These are phyloP conservation scores for Arabidopsis arenosa DNA, from an alignment of 345 rosid species.

Conservation along the genomic window DNA sequence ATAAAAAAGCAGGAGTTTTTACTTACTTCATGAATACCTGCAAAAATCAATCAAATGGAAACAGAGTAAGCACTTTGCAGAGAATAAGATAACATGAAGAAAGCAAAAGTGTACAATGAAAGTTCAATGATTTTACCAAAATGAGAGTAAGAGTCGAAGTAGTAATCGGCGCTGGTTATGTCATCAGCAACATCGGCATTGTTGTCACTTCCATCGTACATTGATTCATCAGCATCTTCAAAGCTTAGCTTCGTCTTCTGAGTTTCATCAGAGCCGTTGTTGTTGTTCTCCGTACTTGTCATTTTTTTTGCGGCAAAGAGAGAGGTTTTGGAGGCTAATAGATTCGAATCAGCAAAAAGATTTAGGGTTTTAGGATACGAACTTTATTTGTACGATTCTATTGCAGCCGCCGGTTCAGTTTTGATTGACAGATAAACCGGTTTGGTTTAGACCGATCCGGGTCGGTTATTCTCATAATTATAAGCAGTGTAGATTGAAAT, in stretches of 20 bases:
- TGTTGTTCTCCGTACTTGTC: slow-evolving; percentile 49
- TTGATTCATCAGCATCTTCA: slow-evolving; percentile 56
- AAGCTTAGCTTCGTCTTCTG: slow-evolving; percentile 50
- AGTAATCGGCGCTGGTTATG: slow-evolving; percentile 90
- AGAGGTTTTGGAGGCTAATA: slow-evolving; percentile 18
- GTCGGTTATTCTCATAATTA: slow-evolving; percentile 6
- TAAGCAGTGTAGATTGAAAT: background rate
- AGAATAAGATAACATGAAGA: background rate
- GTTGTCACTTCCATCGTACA: slow-evolving; percentile 54
- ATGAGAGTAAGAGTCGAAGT: slow-evolving; percentile 94
- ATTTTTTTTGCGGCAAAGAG: slow-evolving; percentile 36
- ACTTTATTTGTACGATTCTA: background rate
- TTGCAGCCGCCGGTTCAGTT: slow-evolving; percentile 3
- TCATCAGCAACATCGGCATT: slow-evolving; percentile 53
- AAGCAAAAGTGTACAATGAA: background rate
- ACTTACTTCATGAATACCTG: slow-evolving; percentile 99
- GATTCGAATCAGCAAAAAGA: slow-evolving; percentile 3
- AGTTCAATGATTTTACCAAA: slow-evolving; percentile 56
- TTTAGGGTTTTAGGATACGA: slow-evolving; percentile 42
- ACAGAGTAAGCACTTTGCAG: slow-evolving; percentile 12
- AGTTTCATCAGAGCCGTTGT: slow-evolving; percentile 30
- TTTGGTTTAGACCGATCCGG: background rate
- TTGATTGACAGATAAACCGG: background rate
- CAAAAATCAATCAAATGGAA: slow-evolving; percentile 38
- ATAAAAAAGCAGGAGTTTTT: slow-evolving; percentile 31